Conservation (phyloP, 2,329 filamentous ascomycete genomes). For the Helotiales sp. region DNA sequence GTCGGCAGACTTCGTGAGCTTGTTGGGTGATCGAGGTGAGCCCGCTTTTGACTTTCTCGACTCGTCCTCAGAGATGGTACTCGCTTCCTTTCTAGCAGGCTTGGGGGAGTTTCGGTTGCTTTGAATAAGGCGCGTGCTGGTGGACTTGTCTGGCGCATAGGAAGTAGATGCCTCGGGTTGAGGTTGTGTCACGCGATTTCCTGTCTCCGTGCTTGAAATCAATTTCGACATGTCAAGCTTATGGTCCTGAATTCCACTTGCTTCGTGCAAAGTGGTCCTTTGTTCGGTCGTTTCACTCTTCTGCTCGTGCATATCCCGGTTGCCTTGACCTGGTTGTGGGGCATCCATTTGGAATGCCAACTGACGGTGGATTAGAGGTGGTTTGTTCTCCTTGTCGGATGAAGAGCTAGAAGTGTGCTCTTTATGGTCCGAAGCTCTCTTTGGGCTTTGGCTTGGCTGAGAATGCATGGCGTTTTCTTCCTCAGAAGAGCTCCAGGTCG, state of each 20-base stretch:
- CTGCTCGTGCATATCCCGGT: not conserved
- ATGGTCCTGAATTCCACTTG: not conserved
- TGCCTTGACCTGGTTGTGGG: not conserved
- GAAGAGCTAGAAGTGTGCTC: not conserved
- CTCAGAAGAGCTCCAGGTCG: not conserved
- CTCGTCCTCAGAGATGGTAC: not conserved
- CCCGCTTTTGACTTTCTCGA: not conserved
- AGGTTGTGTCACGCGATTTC: not conserved
- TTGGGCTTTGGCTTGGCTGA: not conserved
- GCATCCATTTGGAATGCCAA: not conserved
- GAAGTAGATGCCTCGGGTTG: not conserved
- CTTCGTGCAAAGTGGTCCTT: not conserved
- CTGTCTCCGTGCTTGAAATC: not conserved
- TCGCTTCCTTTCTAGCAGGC: not conserved
- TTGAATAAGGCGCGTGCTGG: not conserved
- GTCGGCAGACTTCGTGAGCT: not conserved
- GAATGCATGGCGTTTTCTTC: not conserved
- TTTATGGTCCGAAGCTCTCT: not conserved
- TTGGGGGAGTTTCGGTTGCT: not conserved
- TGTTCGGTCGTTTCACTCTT: not conserved
- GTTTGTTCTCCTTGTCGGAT: constrained; percentile 5
- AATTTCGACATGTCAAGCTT: not conserved
- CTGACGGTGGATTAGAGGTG: not conserved
- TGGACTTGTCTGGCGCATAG: not conserved
- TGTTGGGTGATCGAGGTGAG: not conserved